These are phyloP conservation scores for Penicillium thymicola DNA, from an alignment of 2,329 filamentous ascomycete species.

Conservation along the genomic window DNA sequence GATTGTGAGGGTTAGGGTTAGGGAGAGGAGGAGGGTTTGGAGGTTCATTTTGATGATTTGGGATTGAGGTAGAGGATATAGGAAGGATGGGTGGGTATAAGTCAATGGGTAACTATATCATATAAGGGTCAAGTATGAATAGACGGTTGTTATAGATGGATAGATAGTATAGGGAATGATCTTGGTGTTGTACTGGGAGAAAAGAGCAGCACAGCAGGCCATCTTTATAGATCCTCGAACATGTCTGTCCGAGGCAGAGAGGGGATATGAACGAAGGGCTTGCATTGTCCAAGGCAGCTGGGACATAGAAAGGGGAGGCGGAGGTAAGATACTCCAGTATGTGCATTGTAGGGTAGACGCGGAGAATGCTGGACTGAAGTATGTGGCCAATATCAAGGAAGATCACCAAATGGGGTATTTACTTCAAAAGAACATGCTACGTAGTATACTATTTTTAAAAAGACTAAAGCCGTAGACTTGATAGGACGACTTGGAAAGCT, in stretches of 20 bases:
- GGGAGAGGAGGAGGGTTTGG: conserved; percentile 5
- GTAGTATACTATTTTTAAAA: not conserved
- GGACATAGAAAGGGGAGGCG: not conserved
- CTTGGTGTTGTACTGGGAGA: not conserved
- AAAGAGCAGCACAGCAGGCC: not conserved
- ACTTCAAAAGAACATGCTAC: not conserved
- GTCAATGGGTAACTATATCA: not conserved
- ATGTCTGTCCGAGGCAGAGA: not conserved
- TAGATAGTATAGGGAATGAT: not conserved
- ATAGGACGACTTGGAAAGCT: conserved; percentile 1
- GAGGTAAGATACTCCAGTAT: not conserved
- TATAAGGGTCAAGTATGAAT: not conserved
- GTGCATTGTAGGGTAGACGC: not conserved
- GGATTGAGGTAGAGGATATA: not conserved
- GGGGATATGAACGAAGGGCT: not conserved
- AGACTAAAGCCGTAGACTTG: not conserved
- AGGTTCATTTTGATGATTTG: conserved; percentile 1
- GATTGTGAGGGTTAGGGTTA: conserved; percentile 14
- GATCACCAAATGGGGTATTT: not conserved
- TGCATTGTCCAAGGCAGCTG: not conserved
- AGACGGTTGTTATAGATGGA: not conserved
- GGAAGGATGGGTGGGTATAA: not conserved
- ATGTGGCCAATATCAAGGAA: conserved; percentile 4
- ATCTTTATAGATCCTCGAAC: conserved; percentile 4
- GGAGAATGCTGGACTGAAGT: conserved; percentile 11